phyloP scores from a whole-genome alignment of 2,329 filamentous ascomycete genomes.

The Alternaria gaisen region DNA sequence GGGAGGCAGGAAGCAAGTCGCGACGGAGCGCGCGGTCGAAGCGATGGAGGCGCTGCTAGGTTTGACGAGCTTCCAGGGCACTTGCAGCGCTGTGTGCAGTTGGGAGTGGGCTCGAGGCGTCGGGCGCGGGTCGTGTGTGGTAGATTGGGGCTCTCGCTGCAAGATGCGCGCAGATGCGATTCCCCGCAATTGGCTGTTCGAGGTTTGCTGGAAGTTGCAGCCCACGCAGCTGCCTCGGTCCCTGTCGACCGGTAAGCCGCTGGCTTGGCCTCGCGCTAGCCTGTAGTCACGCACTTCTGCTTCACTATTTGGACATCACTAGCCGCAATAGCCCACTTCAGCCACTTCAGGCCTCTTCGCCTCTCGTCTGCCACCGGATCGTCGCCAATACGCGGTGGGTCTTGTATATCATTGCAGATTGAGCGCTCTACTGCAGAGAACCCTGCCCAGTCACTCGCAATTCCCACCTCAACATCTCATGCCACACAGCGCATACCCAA shows the following conservation, averaged over 20 bases:
- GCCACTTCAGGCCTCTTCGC: not conserved
- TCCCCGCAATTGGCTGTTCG: slow-evolving; percentile 41
- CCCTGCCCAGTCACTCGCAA: slow-evolving; percentile 10
- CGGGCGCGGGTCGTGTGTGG: slow-evolving; percentile 26
- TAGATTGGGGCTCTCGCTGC: slow-evolving; percentile 10
- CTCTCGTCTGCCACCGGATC: not conserved
- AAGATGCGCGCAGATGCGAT: slow-evolving; percentile 31
- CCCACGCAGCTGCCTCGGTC: slow-evolving; percentile 24
- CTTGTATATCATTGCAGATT: not conserved
- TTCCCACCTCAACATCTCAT: slow-evolving; percentile 14
- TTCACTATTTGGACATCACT: not conserved
- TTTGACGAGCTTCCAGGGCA: slow-evolving; percentile 15
- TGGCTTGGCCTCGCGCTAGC: slow-evolving; percentile 14
- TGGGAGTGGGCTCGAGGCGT: slow-evolving; percentile 13
- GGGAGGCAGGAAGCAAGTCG: slow-evolving; percentile 4
- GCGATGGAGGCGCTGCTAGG: slow-evolving; percentile 12
- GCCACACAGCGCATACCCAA: slow-evolving; percentile 21
- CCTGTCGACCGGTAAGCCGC: slow-evolving; percentile 23
- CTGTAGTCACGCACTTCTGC: not conserved
- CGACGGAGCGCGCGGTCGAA: not conserved
- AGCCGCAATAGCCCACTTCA: not conserved
- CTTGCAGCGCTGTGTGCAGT: slow-evolving; percentile 8
- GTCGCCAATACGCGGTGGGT: not conserved
- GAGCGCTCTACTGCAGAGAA: not conserved
- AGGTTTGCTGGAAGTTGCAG: slow-evolving; percentile 28